Evolutionary conservation across 2,329 filamentous ascomycete genomes (phyloP).

Genomic region (Onygena corvina): DNA sequence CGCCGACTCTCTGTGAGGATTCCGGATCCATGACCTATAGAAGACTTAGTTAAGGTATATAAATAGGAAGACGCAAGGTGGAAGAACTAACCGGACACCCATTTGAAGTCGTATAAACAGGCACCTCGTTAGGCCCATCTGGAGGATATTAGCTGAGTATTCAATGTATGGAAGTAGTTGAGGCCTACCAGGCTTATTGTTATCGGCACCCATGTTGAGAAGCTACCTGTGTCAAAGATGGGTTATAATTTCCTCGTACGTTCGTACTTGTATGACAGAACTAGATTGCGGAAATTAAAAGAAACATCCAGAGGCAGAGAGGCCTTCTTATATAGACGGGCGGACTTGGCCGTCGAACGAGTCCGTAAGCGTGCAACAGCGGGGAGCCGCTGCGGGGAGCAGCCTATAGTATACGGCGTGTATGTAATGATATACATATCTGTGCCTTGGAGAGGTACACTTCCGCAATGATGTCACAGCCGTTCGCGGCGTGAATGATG

Average conservation of each 20-base stretch:
- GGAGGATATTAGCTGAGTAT: constrained; percentile 2
- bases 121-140: constrained; percentile 45
- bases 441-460: background rate
- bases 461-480: background rate
- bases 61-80: background rate
- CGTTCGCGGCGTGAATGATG: background rate
- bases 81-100: constrained; percentile 37
- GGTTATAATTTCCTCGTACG: background rate
- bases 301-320: background rate
- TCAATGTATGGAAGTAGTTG: background rate
- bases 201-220: constrained; percentile 27
- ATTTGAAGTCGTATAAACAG: constrained; percentile 49
- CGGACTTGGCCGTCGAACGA: background rate
- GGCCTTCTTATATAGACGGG: background rate
- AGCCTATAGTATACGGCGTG: background rate
- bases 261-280: background rate
- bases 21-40: constrained; percentile 40
- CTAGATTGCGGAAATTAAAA: no score
- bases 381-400: background rate
- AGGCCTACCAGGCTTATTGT: constrained; percentile 21
- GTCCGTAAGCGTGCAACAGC: background rate
- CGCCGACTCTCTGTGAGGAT: constrained; percentile 43
- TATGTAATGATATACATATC: no score
- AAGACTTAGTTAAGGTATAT: background rate
- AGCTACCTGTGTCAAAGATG: background rate